These are phyloP conservation scores for Candida berthetii DNA, from an alignment of 805 yeast genomes.

Conservation along the genomic window DNA sequence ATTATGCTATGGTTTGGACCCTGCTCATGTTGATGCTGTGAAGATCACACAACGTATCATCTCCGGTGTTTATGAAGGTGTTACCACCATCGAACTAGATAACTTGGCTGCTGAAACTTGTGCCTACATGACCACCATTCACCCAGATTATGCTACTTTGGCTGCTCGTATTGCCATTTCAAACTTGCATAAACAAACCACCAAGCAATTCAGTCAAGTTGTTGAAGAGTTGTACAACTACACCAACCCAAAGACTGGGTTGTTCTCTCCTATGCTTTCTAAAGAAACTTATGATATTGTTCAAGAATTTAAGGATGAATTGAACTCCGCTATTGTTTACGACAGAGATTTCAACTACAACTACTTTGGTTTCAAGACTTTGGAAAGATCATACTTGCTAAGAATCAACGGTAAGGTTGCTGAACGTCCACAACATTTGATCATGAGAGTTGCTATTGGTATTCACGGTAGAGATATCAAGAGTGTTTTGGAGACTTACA, in stretches of 20 bases:
- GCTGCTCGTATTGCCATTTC: constrained; percentile 97
- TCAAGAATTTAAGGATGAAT: constrained; percentile 52
- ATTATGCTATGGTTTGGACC: constrained; percentile 89
- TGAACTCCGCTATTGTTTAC: constrained; percentile 68
- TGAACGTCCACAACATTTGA: constrained; percentile 88
- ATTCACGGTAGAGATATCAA: constrained; percentile 70
- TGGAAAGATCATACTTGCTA: constrained; percentile 79
- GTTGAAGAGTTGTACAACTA: constrained; percentile 68
- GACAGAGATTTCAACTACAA: constrained; percentile 75
- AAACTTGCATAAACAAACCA: constrained; percentile 90
- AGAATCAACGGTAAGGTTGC: constrained; percentile 58
- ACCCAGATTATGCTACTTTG: constrained; percentile 93
- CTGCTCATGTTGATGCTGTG: constrained; percentile 89
- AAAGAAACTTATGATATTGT: constrained; percentile 60
- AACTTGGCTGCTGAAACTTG: constrained; percentile 93
- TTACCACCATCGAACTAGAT: constrained; percentile 83
- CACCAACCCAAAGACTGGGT: constrained; percentile 73
- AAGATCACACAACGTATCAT: constrained; percentile 94
- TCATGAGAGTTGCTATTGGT: constrained; percentile 89
- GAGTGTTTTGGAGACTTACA: constrained; percentile 73
- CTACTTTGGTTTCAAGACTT: constrained; percentile 89
- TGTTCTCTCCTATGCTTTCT: constrained; percentile 55
- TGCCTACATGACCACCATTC: constrained; percentile 94
- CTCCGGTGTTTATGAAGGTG: constrained; percentile 96
- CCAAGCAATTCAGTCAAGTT: constrained; percentile 77